Evolutionary conservation across 768 basidiomycete genomes (phyloP).

Genomic region (Panaeolus cyanescens): DNA sequence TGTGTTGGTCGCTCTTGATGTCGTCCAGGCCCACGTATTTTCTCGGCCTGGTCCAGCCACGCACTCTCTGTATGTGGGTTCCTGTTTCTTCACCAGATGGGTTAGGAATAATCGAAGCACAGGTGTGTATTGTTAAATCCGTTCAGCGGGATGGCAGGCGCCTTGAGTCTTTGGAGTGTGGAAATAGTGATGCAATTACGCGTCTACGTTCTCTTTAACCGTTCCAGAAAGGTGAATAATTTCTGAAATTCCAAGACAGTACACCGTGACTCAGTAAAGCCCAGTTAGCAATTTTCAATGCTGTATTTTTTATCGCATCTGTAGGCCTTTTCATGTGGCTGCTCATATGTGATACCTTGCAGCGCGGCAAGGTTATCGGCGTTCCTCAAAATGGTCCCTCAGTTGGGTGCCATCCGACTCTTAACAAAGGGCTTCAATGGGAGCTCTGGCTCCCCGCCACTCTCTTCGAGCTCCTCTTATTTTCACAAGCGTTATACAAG

Average conservation of each 20-base stretch:
- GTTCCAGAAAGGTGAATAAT: conserved; percentile 34
- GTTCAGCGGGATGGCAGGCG: conserved; percentile 42
- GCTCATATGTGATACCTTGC: conserved; percentile 35
- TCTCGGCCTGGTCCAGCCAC: conserved; percentile 36
- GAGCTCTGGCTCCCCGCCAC: conserved; percentile 47
- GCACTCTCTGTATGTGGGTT: conserved; percentile 31
- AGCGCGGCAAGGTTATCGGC: conserved; percentile 34
- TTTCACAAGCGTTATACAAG: conserved; percentile 40
- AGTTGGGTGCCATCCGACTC: conserved; percentile 38
- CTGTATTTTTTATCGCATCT: conserved; percentile 38
- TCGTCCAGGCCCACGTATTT: conserved; percentile 46
- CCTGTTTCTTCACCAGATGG: background rate
- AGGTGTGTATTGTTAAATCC: conserved; percentile 48
- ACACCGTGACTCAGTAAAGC: background rate
- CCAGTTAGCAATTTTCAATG: conserved; percentile 41
- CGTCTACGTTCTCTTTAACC: conserved; percentile 42
- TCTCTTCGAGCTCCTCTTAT: conserved; percentile 42
- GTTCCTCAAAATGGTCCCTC: conserved; percentile 33
- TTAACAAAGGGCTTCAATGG: conserved; percentile 45
- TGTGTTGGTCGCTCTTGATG: conserved; percentile 42
- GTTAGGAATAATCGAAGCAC: background rate
- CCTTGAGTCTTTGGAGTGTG: conserved; percentile 47
- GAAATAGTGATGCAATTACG: conserved; percentile 52
- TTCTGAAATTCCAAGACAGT: background rate
- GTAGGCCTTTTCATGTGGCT: conserved; percentile 44